Evolutionary conservation across 108 stramenopile species (phyloP), one percentile per base, ranked within the genome.

Genomic region (Mediolabrus comicus): DNA sequence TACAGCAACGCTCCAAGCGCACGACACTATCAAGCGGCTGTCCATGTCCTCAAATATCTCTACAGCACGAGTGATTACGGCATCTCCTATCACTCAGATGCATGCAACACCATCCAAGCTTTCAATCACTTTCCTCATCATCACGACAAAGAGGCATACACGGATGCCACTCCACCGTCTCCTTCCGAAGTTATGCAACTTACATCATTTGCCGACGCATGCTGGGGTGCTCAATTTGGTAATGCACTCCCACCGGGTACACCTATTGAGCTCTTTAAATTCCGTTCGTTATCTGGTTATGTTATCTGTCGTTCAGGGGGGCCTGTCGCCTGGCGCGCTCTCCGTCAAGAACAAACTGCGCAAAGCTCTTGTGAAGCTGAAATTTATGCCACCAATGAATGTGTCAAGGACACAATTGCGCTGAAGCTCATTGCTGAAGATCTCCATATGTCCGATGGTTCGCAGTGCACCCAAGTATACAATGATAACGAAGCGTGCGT

Each of bases 401-500:
- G 46, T 30, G 41, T 56, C 17, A 51, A 34, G 51, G 46, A 69
- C 7, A 25, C 53, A 4, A 33, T 54, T 0, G 14, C 36, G 1
- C 10, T 38, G 1, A 52, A 60, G 5, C 52, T 33, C 14, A 25
- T 32, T 16, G 34, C 51, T 1, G 0, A 7, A 16, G 53, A 62
- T 19, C 17, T 71, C 3, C 51, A 36, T 26, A 46, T 71, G 12
- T 7, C 25, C 17, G 61, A 71, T 39, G 53, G 24, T 5, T n/a
- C 52, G 0, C 5, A 35, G 2, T 9, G 35, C n/a, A 71, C 56
- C 1, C n/a, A 3, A 7, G 24, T 71, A 2, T 62, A 71, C 53
- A 62, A 71, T 22, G 26, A 71, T 27, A 71, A 71, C 53, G 22
- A 71, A 53, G 70, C 60, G 16, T 56, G 55, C 11, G 53, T 71